Base-by-base conservation (phyloP, 2,329 filamentous ascomycete genomes). In the Hawksworthiomyces lignivorus region DNA sequence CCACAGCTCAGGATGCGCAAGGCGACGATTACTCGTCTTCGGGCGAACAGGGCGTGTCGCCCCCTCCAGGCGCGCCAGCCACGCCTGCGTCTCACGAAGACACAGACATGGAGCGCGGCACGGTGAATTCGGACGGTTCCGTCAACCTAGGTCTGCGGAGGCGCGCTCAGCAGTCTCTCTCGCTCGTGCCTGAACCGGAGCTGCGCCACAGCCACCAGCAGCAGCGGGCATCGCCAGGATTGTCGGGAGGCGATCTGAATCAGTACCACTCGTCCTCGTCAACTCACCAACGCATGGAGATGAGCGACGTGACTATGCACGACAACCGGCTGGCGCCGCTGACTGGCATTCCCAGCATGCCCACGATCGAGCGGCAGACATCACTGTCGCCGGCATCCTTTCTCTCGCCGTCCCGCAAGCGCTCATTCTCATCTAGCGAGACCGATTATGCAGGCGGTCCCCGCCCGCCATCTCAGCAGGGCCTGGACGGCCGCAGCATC, bases 391-490 rank as follows among this genome's bases (percentile, higher is more conserved):
- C 78, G 0, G 73, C 73, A 6, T 77, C 75, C 1, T 79, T 80
- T 49, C 61, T 78, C 4, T 73, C 74, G 0, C 69, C 75, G 2
- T 69, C 69, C 4, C 71, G 80, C 19, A 86, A 87, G 61, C 72
- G 82, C 6, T 83, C 80, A 0, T 82, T 84, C 50, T 84, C 81
- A 0, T 67, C 72, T 0, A 65, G 72, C 1, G 76, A 81, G 41
- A 69, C 68, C 17, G 75, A 78, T 15, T 28, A 44, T 15, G 22
- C n/a, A 8, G 37, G 15, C 18, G 28, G 15, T n/a, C 19, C 29
- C 3, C 20, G 21, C 11, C 20, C 20, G 6, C 26, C 43, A 1
- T 33, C 39, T 9, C 41, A 44, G 22, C 18, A 15, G 10, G 19
- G 20, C 14, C 28, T 3, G 41, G 1, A 42, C 48, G 7, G 37